Conservation (phyloP, 2,329 filamentous ascomycete genomes). For the Ambrosiella beaveri region DNA sequence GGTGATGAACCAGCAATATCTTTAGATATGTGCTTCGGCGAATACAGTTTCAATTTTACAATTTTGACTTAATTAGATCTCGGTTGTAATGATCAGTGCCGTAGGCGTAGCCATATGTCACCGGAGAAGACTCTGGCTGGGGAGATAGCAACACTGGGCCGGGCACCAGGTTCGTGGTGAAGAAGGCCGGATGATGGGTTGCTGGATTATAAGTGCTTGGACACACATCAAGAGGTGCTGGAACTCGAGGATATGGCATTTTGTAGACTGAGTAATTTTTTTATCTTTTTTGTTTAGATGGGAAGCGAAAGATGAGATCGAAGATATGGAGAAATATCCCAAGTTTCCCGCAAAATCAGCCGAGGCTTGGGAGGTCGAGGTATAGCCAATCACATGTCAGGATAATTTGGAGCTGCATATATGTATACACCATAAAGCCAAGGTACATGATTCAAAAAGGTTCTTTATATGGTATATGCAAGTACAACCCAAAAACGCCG, state of each 20-base stretch:
- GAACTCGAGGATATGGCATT: no score
- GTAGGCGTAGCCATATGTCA: constrained; percentile 9
- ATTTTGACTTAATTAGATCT: neutral
- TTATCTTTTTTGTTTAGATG: no score
- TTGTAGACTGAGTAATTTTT: no score
- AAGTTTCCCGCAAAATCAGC: neutral
- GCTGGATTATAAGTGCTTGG: constrained; percentile 1
- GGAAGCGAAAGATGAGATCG: no score
- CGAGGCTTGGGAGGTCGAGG: neutral
- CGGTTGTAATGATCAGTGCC: neutral
- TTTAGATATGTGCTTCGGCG: no score
- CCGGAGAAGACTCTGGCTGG: neutral
- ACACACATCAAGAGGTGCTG: no score
- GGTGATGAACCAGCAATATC: neutral
- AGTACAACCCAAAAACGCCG: neutral
- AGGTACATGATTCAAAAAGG: no score
- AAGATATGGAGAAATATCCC: neutral
- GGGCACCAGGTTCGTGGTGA: neutral
- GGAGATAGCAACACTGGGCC: neutral
- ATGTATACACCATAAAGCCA: neutral
- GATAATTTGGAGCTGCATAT: neutral
- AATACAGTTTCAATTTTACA: neutral
- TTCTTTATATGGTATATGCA: neutral
- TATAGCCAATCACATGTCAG: neutral
- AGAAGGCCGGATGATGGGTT: constrained; percentile 10